Conservation (phyloP, 1,139 yeast species). For the Trichomonascaceae sp. region DNA sequence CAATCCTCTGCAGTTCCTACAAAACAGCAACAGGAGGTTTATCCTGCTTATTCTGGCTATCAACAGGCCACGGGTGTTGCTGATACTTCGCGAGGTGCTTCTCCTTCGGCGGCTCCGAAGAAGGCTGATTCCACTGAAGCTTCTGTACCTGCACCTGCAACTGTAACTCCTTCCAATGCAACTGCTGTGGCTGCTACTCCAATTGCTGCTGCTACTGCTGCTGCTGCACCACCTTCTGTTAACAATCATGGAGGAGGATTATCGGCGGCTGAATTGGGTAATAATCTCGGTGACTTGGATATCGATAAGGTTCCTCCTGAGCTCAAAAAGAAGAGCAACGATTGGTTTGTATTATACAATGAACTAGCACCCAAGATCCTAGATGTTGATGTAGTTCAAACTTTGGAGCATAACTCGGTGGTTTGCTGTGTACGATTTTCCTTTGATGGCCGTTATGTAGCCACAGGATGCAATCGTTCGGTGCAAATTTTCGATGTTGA, state of each 20-base stretch:
- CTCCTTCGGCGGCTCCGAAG: slow-evolving; percentile 16
- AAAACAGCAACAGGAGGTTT: slow-evolving; percentile 12
- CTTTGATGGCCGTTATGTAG: slow-evolving; percentile 85
- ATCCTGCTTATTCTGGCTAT: slow-evolving; percentile 22
- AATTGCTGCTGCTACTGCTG: slow-evolving; percentile 17
- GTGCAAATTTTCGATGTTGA: slow-evolving; percentile 92
- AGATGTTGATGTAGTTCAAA: slow-evolving; percentile 84
- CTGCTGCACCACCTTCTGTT: slow-evolving; percentile 1
- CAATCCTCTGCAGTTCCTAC: background rate
- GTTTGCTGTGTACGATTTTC: slow-evolving; percentile 96
- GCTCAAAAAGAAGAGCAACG: slow-evolving; percentile 77
- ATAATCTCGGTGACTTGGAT: slow-evolving; percentile 78
- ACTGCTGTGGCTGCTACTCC: slow-evolving; percentile 15
- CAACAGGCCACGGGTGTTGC: slow-evolving; percentile 24
- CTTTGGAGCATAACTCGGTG: slow-evolving; percentile 86
- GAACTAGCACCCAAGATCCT: slow-evolving; percentile 72
- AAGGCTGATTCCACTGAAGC: slow-evolving; percentile 14
- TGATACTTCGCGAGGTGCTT: slow-evolving; percentile 11
- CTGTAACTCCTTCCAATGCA: slow-evolving; percentile 7
- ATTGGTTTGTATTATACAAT: slow-evolving; percentile 85
- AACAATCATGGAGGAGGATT: slow-evolving; percentile 9
- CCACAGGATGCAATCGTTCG: slow-evolving; percentile 95
- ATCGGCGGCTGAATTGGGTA: slow-evolving; percentile 29
- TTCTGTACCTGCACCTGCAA: slow-evolving; percentile 14
- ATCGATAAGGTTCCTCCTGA: slow-evolving; percentile 71